Evolutionary conservation across 2,329 filamentous ascomycete species (phyloP).

Genomic region (Periconia digitata): DNA sequence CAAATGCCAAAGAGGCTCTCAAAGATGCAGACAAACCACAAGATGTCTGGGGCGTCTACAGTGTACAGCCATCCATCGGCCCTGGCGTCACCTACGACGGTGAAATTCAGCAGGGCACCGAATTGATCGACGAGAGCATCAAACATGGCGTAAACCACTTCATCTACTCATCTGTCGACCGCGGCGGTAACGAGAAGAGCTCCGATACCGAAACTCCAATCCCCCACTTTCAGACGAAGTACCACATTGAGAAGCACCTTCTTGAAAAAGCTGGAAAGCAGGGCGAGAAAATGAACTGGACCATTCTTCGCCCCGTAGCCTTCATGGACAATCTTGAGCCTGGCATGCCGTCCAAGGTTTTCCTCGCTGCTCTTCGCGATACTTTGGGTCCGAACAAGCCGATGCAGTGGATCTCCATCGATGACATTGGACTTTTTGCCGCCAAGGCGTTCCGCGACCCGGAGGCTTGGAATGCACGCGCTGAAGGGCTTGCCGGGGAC

Average conservation of each 20-base stretch:
- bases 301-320: slow-evolving; percentile 62
- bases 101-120: slow-evolving; percentile 60
- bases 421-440: slow-evolving; percentile 57
- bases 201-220: slow-evolving; percentile 52
- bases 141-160: slow-evolving; percentile 60
- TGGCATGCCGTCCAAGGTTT: slow-evolving; percentile 52
- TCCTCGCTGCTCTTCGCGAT: slow-evolving; percentile 49
- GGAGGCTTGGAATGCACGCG: slow-evolving; percentile 47
- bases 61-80: slow-evolving; percentile 57
- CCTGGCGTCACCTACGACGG: slow-evolving; percentile 45
- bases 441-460: slow-evolving; percentile 52
- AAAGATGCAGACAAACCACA: slow-evolving; percentile 34
- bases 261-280: slow-evolving; percentile 47
- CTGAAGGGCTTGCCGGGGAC: slow-evolving; percentile 56
- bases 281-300: slow-evolving; percentile 58
- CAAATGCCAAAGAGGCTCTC: slow-evolving; percentile 42
- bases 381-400: slow-evolving; percentile 44
- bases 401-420: slow-evolving; percentile 43
- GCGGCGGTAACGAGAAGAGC: slow-evolving; percentile 58
- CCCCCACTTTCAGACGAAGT: slow-evolving; percentile 65
- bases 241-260: slow-evolving; percentile 64
- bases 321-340: slow-evolving; percentile 64
- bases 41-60: slow-evolving; percentile 62
- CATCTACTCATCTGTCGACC: slow-evolving; percentile 66
- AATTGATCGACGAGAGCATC: slow-evolving; percentile 60